These are phyloP conservation scores for Pulveroboletus sp. DNA, from an alignment of 768 basidiomycete genomes.

Conservation along the genomic window DNA sequence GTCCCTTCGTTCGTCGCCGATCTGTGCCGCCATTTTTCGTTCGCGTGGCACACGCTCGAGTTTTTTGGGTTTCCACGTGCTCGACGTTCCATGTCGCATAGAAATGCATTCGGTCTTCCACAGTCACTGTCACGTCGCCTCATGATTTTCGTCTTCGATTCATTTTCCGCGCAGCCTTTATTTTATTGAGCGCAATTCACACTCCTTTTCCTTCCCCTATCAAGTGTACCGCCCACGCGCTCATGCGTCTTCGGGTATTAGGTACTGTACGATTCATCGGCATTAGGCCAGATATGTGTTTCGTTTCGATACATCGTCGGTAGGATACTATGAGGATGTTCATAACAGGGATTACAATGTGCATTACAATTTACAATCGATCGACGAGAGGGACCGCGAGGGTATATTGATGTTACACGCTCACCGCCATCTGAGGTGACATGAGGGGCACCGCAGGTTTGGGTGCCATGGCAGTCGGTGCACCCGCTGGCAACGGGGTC, in stretches of 20 bases:
- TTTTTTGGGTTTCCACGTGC: background rate
- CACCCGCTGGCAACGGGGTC: constrained; percentile 55
- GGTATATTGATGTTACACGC: constrained; percentile 33
- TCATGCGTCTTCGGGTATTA: background rate
- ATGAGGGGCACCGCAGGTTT: constrained; percentile 5
- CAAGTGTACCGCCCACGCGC: background rate
- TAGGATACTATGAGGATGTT: too few species aligned
- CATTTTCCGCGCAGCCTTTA: background rate
- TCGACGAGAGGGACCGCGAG: too few species aligned
- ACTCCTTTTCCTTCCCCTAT: background rate
- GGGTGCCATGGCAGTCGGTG: constrained; percentile 47
- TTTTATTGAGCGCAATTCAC: constrained; percentile 1
- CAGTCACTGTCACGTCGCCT: background rate
- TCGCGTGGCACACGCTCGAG: constrained; percentile 7
- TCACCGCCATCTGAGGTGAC: constrained; percentile 29
- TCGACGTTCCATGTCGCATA: background rate
- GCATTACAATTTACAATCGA: too few species aligned
- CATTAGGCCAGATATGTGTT: constrained; percentile 8
- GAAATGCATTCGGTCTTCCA: background rate
- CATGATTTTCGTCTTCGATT: background rate
- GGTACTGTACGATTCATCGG: constrained; percentile 5
- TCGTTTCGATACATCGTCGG: too few species aligned
- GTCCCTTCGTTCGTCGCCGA: background rate
- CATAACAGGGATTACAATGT: constrained; percentile 7
- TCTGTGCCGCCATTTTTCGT: constrained; percentile 2